These are phyloP conservation scores for Fusarium abutilonis DNA, from an alignment of 2,329 filamentous ascomycete species.

Conservation along the genomic window DNA sequence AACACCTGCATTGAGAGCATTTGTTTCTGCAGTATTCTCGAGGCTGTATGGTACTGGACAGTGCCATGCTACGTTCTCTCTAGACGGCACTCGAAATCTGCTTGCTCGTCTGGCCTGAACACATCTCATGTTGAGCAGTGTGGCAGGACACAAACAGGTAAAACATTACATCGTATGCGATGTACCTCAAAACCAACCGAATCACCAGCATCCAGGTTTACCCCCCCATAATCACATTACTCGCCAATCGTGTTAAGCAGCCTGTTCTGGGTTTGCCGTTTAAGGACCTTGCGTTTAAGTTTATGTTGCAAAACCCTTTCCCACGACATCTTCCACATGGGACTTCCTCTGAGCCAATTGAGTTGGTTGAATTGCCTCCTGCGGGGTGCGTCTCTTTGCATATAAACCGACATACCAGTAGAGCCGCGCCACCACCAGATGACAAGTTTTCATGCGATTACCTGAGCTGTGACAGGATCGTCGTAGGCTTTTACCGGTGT, in stretches of 20 bases:
- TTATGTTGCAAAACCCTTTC: slow-evolving; percentile 32
- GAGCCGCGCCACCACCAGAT: slow-evolving; percentile 29
- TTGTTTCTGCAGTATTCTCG: not conserved
- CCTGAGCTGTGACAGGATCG: not conserved
- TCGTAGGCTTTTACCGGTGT: slow-evolving; percentile 12
- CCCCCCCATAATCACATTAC: not conserved
- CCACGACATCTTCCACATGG: slow-evolving; percentile 10
- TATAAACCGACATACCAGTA: slow-evolving; percentile 17
- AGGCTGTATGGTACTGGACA: not conserved
- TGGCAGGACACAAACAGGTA: not conserved
- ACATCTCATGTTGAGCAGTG: not conserved
- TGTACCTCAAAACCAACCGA: not conserved
- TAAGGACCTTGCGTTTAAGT: slow-evolving; percentile 22
- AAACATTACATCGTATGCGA: not conserved
- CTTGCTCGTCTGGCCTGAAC: not conserved
- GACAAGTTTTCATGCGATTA: slow-evolving; percentile 4
- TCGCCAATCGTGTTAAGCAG: not conserved
- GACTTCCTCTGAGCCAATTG: slow-evolving; percentile 16
- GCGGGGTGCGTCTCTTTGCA: not conserved
- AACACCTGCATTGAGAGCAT: not conserved
- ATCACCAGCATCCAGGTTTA: not conserved
- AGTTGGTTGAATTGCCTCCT: slow-evolving; percentile 3
- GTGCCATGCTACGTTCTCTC: not conserved
- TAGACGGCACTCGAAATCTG: not conserved
- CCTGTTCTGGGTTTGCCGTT: not conserved